Percentiles rank a stretch among this genome's conserved stretches.
Evolutionary conservation across 805 yeast genomes (phyloP).

Genomic region (Yamadazyma scolyti): DNA sequence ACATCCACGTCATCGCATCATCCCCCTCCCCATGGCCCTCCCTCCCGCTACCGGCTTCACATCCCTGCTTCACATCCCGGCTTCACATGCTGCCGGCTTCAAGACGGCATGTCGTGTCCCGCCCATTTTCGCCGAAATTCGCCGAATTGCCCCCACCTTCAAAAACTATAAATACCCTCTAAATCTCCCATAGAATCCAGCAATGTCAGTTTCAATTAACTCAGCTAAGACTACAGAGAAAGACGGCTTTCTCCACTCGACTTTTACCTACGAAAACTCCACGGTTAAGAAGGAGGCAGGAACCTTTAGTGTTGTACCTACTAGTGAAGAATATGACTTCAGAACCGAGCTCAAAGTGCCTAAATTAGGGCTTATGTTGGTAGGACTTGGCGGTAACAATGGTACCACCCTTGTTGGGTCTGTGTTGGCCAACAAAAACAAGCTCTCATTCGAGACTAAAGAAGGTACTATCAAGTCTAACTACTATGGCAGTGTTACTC

Average conservation of each 20-base stretch:
- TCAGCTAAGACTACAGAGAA: slow-evolving; percentile 50
- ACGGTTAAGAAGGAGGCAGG: slow-evolving; percentile 57
- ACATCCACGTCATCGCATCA: no score
- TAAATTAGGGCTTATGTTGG: slow-evolving; percentile 83
- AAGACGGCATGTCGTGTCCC: no score
- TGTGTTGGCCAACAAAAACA: slow-evolving; percentile 77
- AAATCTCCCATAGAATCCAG: no score
- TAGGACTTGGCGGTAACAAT: slow-evolving; percentile 95
- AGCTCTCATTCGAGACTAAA: slow-evolving; percentile 75
- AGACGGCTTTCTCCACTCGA: slow-evolving; percentile 52
- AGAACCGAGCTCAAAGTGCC: slow-evolving; percentile 80
- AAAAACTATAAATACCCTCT: no score
- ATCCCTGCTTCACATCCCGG: no score
- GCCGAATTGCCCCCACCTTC: no score
- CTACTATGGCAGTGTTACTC: slow-evolving; percentile 93
- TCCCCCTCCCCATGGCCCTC: no score
- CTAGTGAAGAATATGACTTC: slow-evolving; percentile 72
- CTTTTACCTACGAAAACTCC: slow-evolving; percentile 74
- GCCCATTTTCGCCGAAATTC: no score
- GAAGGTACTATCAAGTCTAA: slow-evolving; percentile 72
- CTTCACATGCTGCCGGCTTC: no score
- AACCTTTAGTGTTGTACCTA: slow-evolving; percentile 63
- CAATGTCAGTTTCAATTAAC: slow-evolving; percentile 46
- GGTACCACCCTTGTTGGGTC: slow-evolving; percentile 91
- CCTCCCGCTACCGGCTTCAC: no score